phyloP scores from a whole-genome alignment of 2,329 filamentous ascomycete genomes.

The Penicillium italicum region DNA sequence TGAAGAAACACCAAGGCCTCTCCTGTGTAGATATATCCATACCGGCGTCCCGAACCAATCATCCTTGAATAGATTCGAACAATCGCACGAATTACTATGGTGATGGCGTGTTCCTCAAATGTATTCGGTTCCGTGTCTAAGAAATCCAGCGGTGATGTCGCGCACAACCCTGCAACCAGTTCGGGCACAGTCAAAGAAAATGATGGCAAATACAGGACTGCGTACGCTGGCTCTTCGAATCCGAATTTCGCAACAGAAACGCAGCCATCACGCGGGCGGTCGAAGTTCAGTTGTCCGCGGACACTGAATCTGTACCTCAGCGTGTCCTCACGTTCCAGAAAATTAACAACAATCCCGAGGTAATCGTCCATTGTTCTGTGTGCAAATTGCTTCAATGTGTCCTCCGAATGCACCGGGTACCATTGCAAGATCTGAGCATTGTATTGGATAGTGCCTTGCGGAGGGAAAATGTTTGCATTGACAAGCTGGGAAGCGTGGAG shows the following conservation, averaged over 20 bases:
- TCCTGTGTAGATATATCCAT: constrained; percentile 31
- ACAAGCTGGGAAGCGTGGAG: background rate
- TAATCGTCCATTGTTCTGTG: background rate
- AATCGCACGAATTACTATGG: constrained; percentile 25
- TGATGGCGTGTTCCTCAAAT: constrained; percentile 25
- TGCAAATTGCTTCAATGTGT: background rate
- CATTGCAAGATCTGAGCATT: background rate
- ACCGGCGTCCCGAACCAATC: constrained; percentile 20
- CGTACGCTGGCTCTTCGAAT: constrained; percentile 16
- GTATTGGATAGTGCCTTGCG: background rate
- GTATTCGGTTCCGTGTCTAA: constrained; percentile 25
- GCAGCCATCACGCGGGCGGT: background rate
- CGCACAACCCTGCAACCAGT: constrained; percentile 24
- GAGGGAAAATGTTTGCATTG: background rate
- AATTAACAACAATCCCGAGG: background rate
- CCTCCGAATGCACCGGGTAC: background rate
- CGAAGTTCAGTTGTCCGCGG: background rate
- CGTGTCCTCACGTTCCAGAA: background rate
- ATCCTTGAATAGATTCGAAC: constrained; percentile 34
- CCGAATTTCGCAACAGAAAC: background rate
- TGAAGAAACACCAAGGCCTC: constrained; percentile 32
- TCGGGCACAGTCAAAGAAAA: constrained; percentile 25
- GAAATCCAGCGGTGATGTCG: constrained; percentile 26
- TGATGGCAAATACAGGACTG: constrained; percentile 30
- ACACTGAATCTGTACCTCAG: background rate